Evolutionary conservation across 2,329 filamentous ascomycete species (phyloP), one percentile per base, ranked within the genome.

Genomic region (Falciphora oryzae): DNA sequence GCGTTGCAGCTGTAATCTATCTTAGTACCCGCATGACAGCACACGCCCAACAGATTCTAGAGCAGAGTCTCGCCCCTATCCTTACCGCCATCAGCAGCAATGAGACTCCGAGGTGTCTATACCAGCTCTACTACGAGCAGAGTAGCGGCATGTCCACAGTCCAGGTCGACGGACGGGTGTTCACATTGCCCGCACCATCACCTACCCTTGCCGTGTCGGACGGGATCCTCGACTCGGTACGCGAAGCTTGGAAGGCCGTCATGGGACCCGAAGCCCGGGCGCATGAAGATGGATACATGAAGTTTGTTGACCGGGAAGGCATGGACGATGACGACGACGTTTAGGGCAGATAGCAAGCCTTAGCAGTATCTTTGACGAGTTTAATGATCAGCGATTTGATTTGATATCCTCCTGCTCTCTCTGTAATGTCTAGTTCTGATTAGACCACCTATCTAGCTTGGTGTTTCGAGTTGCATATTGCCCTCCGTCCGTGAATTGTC

Each of bases 161-260:
- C 16, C 67, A 75, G 10, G 68, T 71, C 13, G 76, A 81, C 14
- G 77, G 78, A 27, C 75, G 77, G 29, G 73, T 87, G 25, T 75
- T 89, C 58, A 75, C 78, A 1, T 86, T 95, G 66, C 81, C 86
- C 5, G 78, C 84, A 2, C 73, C 86, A 0, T 80, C 85, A 3
- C 75, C 88, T 11, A 88, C 90, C 67, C 81, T 96, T 10, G 83
- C 89, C 0, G 91, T 97, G 68, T 86, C 92, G 70, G 94, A 97
- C 69, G 72, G 77, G 0, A 78, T 87, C 1, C 76, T 97, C 13
- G 83, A 86, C 8, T 75, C 85, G 31, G 90, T 97, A 2, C 85
- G 85, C 66, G 75, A 83, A 13, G 86, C 88, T 8, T 98, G 93
- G 93, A 79, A 83, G 66, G 77, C 80, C 61, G 81, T 93, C 4